phyloP scores from a whole-genome alignment of 2,329 filamentous ascomycete species.

The Venturia aucupariae region DNA sequence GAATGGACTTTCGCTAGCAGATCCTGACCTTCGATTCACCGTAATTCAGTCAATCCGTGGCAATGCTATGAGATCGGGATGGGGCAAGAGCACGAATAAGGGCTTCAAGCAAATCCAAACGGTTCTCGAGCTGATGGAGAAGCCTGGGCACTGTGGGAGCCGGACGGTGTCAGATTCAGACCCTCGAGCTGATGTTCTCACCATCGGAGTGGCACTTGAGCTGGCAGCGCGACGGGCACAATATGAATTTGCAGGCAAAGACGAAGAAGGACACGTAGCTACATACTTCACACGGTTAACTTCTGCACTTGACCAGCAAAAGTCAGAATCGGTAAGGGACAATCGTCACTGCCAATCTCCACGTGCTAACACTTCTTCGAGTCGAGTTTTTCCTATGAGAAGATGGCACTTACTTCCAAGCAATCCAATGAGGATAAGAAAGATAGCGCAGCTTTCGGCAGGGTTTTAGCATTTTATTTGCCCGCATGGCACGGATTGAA shows the following conservation, averaged over 20 bases:
- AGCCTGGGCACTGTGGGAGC: constrained; percentile 9
- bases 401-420: background rate
- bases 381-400: background rate
- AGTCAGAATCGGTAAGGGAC: background rate
- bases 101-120: background rate
- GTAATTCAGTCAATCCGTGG: background rate
- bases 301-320: background rate
- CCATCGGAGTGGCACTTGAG: constrained; percentile 9
- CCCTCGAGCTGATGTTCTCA: constrained; percentile 8
- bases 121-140: constrained; percentile 12
- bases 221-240: constrained; percentile 10
- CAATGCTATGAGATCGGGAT: background rate
- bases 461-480: background rate
- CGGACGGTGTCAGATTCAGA: constrained; percentile 5
- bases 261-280: background rate
- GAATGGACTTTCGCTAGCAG: constrained; percentile 27
- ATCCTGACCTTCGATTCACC: constrained; percentile 13
- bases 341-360: background rate
- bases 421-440: background rate
- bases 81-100: background rate
- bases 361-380: background rate
- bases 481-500: background rate
- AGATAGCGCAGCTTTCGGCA: background rate
- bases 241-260: constrained; percentile 5
- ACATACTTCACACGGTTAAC: constrained; percentile 8